Percentiles rank a stretch among this genome's conserved stretches.
Conservation (phyloP, 257 asterid species). For the Voacanga thouarsii region DNA sequence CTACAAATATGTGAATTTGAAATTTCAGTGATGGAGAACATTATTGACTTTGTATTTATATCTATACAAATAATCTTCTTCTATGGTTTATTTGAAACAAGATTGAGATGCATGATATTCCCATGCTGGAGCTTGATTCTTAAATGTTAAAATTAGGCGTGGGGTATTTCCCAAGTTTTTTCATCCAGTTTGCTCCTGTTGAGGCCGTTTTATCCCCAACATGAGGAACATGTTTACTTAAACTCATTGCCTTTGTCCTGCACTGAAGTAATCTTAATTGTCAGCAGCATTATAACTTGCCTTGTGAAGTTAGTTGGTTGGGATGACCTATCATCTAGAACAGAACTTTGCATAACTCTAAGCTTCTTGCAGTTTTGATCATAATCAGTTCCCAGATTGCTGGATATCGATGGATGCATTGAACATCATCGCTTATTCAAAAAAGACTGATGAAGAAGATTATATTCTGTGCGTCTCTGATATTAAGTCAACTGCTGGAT, state of each 20-base stretch:
- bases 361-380: conserved; percentile 57
- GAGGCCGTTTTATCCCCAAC: neutral
- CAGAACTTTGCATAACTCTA: neutral
- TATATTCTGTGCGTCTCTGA: conserved; percentile 50
- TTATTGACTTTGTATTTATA: neutral
- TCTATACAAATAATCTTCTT: neutral
- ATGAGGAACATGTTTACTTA: neutral
- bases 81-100: neutral
- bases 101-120: neutral
- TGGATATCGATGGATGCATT: conserved; percentile 58
- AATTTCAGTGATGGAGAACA: neutral
- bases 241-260: neutral
- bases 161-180: neutral
- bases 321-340: neutral
- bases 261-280: neutral
- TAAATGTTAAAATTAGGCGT: neutral
- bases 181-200: neutral
- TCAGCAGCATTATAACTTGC: neutral
- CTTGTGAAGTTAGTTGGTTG: conserved; percentile 1
- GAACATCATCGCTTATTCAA: conserved; percentile 41
- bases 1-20: neutral
- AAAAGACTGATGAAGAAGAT: conserved; percentile 32
- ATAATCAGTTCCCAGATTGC: conserved; percentile 44
- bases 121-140: neutral
- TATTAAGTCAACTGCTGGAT: conserved; percentile 30